A percentile compares a stretch with the other conserved stretches of the same genome.
phyloP scores from a whole-genome alignment of 495 filamentous ascomycete species.

The Annulohypoxylon maeteangense region DNA sequence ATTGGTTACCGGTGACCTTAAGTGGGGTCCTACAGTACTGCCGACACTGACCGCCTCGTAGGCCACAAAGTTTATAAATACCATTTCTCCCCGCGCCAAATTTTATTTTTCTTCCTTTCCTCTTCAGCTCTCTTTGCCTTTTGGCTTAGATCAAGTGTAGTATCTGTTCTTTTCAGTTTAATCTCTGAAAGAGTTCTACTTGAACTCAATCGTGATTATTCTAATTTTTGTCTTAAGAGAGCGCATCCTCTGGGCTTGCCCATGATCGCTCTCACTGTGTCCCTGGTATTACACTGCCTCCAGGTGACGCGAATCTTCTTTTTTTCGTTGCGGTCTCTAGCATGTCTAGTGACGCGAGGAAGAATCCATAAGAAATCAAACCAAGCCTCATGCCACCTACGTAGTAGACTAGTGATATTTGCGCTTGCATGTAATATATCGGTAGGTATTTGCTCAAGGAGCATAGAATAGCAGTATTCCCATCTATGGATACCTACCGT shows the following conservation, averaged over 20 bases:
- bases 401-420: too few species aligned
- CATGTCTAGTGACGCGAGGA: constrained; percentile 70
- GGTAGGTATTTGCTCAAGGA: too few species aligned
- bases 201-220: constrained; percentile 83
- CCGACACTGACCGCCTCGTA: constrained; percentile 17
- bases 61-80: constrained; percentile 41
- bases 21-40: neutral
- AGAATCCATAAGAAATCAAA: constrained; percentile 54
- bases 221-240: constrained; percentile 74
- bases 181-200: constrained; percentile 74
- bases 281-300: constrained; percentile 89
- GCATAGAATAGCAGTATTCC: too few species aligned
- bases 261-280: constrained; percentile 79
- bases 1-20: too few species aligned
- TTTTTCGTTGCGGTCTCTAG: constrained; percentile 66
- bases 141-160: constrained; percentile 99
- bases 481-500: too few species aligned
- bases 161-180: constrained; percentile 99
- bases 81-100: constrained; percentile 8
- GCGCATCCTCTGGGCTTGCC: constrained; percentile 82
- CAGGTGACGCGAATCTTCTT: constrained; percentile 77
- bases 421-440: too few species aligned
- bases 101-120: constrained; percentile 48
- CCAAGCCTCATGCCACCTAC: too few species aligned
- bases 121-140: constrained; percentile 68